Base-by-base conservation (phyloP, 345 rosid genomes). In the Murraya koenigii region DNA sequence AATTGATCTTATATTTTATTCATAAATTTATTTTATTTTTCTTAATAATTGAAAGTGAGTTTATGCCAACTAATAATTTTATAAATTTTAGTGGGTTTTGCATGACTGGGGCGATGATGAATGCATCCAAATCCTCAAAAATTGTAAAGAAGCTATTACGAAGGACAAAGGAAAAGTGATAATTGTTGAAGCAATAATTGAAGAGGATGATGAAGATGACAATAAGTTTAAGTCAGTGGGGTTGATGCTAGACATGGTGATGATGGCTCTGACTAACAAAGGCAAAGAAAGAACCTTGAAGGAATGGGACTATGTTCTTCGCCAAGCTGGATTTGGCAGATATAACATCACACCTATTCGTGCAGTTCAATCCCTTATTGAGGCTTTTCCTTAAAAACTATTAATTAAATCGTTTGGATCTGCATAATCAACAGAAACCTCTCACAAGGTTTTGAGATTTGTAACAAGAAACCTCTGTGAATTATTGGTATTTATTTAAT, bases 101-200 rank as follows among this genome's bases (percentile, higher is more conserved):
- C 94, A 90, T 30, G 93, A 91, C 7, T 90, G 97, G 97, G 85
- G 84, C 1, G 97, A 94, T 32, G 86, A 83, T 1, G 91, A 93
- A 1, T 93, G 97, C 83, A 86, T 90, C 62, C 69, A 58, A 7
- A 90, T 93, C 55, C 79, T 91, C 44, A 90, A 85, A 75, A 91
- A 85, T 1, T 94, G 97, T 69, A 87, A 75, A 80, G 89, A 93
- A 85, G 92, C 93, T 1, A 79, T 90, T 55, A 76, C 88, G n/a
- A 8, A 69, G 76, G 84, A 78, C 54, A 84, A 49, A 2, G 90
- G 94, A 49, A 91, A 90, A 86, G 92, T 91, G 66, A 76, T 91
- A 64, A 89, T 94, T 20, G 87, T 85, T 19, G 97, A 90, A 6
- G 80, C 78, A 0, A 90, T 90, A 75, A 74, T 90, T 1, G 87